Conservation (phyloP, 495 filamentous ascomycete species). For the Lepidopterella palustris region DNA sequence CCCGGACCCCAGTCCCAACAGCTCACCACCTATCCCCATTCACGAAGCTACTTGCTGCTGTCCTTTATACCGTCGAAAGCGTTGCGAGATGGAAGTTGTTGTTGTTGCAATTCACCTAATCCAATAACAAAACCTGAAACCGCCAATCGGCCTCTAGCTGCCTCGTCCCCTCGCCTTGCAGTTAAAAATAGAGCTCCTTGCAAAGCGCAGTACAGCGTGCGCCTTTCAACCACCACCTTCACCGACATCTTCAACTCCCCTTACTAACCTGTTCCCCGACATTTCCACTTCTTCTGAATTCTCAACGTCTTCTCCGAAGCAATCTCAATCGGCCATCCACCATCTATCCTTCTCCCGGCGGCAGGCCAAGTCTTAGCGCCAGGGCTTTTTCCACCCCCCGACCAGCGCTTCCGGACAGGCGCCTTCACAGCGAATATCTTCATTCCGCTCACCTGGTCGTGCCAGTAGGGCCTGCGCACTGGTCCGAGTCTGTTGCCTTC, state of each 20-base stretch:
- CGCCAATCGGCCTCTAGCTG: constrained; percentile 5
- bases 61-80: too few relatives aligned
- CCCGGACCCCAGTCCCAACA: background rate
- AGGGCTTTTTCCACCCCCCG: constrained; percentile 12
- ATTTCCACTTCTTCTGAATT: background rate
- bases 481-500: constrained; percentile 9
- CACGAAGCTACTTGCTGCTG: too few relatives aligned
- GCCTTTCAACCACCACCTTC: background rate
- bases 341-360: background rate
- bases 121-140: constrained; percentile 1
- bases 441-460: background rate
- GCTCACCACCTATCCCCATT: too few relatives aligned
- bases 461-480: constrained; percentile 12
- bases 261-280: background rate
- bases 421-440: constrained; percentile 18
- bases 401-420: constrained; percentile 28
- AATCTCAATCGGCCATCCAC: too few relatives aligned
- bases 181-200: background rate
- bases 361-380: constrained; percentile 31
- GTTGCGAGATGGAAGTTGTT: too few relatives aligned
- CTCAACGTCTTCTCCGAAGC: too few relatives aligned
- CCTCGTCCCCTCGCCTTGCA: background rate
- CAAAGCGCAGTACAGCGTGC: background rate
- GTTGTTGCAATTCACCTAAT: background rate
- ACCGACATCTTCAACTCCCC: background rate